Conservation (phyloP, 768 basidiomycete species). For the Suillus ampliporus region DNA sequence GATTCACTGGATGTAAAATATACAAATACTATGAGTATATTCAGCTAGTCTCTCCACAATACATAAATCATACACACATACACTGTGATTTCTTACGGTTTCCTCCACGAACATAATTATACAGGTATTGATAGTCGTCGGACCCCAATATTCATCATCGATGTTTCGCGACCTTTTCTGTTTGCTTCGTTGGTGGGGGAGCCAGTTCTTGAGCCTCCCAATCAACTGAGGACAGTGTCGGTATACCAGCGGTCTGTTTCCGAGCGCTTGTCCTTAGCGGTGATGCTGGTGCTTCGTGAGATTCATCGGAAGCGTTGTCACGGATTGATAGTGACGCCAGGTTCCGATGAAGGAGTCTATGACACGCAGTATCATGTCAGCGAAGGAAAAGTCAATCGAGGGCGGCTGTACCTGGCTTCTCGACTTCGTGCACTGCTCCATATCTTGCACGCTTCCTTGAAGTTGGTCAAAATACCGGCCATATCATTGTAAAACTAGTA, state of each 20-base stretch:
- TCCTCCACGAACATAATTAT: background rate
- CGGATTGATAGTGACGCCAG: conserved; percentile 39
- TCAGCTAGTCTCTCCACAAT: background rate
- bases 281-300: background rate
- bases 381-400: background rate
- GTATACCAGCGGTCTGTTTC: conserved; percentile 46
- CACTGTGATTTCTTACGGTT: too few species aligned
- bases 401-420: conserved; percentile 69
- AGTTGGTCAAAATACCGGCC: conserved; percentile 68
- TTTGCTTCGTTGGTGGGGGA: conserved; percentile 39
- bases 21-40: background rate
- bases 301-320: conserved; percentile 20
- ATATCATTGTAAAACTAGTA: conserved; percentile 92
- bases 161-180: conserved; percentile 9
- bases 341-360: conserved; percentile 26
- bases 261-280: conserved; percentile 11
- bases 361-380: background rate
- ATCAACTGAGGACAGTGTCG: conserved; percentile 53
- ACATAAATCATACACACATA: background rate
- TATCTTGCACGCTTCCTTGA: conserved; percentile 74
- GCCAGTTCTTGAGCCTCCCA: conserved; percentile 59
- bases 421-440: conserved; percentile 77
- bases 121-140: background rate
- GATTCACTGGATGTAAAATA: conserved; percentile 3
- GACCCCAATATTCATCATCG: conserved; percentile 3